Percentiles rank a stretch among this genome's conserved stretches.
Evolutionary conservation across 768 basidiomycete species (phyloP).

Genomic region (Mycena vulgaris): DNA sequence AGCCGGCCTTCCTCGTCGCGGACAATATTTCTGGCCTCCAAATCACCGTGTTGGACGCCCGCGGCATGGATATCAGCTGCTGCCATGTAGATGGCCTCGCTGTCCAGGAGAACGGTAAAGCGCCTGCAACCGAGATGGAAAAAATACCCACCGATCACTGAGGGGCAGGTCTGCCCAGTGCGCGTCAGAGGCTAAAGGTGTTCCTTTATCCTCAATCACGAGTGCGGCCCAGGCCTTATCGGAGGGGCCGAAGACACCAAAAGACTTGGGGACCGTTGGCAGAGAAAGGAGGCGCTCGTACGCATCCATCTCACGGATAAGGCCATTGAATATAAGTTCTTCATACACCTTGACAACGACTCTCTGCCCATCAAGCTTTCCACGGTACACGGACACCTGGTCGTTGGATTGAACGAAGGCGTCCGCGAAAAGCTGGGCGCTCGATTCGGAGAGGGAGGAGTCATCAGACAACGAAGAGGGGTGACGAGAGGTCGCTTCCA

Average conservation of each 20-base stretch:
- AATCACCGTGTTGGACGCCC: neutral
- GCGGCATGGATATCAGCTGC: conserved; percentile 5
- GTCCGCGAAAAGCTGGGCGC: neutral
- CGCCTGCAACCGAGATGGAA: neutral
- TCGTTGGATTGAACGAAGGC: neutral
- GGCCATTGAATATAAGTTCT: neutral
- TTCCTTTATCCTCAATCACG: neutral
- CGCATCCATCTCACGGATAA: neutral
- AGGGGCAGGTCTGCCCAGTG: neutral
- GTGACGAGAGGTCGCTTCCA: neutral
- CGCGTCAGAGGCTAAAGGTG: neutral
- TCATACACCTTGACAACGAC: conserved; percentile 2
- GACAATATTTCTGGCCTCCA: neutral
- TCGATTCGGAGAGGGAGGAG: neutral
- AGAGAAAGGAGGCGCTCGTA: neutral
- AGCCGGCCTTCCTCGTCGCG: neutral
- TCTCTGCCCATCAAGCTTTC: neutral
- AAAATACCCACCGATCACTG: neutral
- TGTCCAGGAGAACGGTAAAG: neutral
- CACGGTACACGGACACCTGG: neutral
- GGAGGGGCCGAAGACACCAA: neutral
- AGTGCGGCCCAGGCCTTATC: neutral
- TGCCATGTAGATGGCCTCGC: neutral
- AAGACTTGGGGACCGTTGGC: neutral
- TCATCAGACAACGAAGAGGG: neutral